Percentiles rank a stretch among this genome's conserved stretches.
These are phyloP conservation scores for Dactylellina haptotyla DNA, from an alignment of 2,329 filamentous ascomycete species.

Conservation along the genomic window DNA sequence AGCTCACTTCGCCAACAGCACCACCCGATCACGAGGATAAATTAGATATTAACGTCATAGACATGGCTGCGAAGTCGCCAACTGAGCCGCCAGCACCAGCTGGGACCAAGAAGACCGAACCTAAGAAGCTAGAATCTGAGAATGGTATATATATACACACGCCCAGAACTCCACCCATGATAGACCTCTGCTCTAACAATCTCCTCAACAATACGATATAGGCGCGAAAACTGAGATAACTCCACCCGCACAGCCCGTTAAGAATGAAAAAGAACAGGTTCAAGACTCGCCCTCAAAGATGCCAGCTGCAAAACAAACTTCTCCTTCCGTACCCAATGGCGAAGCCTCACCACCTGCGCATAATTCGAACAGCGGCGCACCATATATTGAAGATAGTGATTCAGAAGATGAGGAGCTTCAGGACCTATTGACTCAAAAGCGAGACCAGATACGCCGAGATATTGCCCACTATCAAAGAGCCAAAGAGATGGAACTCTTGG, in stretches of 20 bases:
- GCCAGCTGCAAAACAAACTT: conserved; percentile 8
- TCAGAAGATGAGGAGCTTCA: conserved; percentile 53
- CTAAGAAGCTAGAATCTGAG: conserved; percentile 20
- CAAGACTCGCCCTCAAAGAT: conserved; percentile 10
- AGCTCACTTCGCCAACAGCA: conserved; percentile 51
- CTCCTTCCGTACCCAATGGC: conserved; percentile 6
- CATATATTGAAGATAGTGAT: conserved; percentile 51
- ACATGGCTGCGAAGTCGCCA: conserved; percentile 49
- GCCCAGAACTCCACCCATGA: neutral
- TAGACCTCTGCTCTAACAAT: neutral
- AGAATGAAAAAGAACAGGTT: conserved; percentile 19
- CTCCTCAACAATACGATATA: conserved; percentile 4
- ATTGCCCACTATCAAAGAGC: conserved; percentile 44
- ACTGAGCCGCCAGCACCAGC: conserved; percentile 27
- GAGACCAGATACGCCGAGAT: conserved; percentile 46
- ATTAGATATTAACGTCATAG: conserved; percentile 10
- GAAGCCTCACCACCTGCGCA: neutral
- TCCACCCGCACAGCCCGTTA: neutral
- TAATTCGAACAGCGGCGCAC: conserved; percentile 17
- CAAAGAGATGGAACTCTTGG: conserved; percentile 50
- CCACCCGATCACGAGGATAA: conserved; percentile 29
- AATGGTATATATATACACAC: conserved; percentile 49
- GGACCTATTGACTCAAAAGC: conserved; percentile 41
- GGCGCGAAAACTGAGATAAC: conserved; percentile 23
- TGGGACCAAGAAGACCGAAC: conserved; percentile 9